These are phyloP conservation scores for Naganishia randhawae DNA, from an alignment of 768 basidiomycete genomes.

Conservation along the genomic window DNA sequence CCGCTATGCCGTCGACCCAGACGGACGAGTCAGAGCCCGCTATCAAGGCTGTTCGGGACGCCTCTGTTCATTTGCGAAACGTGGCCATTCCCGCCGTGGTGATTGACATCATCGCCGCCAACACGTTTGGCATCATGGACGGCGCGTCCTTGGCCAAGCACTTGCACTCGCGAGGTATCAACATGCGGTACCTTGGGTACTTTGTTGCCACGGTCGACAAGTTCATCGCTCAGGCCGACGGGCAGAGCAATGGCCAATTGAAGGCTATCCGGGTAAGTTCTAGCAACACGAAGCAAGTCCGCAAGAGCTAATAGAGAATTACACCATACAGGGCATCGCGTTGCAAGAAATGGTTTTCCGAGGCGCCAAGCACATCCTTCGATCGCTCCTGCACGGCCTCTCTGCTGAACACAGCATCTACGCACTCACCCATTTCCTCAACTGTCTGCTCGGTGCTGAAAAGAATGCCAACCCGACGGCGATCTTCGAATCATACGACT, in stretches of 20 bases:
- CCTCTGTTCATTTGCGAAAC: constrained; percentile 51
- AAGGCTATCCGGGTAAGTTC: constrained; percentile 41
- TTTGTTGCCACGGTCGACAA: constrained; percentile 46
- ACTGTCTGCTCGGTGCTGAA: constrained; percentile 53
- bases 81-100: constrained; percentile 50
- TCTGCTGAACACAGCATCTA: constrained; percentile 45
- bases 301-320: neutral
- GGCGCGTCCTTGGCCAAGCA: constrained; percentile 49
- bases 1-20: constrained; percentile 36
- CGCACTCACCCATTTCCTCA: constrained; percentile 54
- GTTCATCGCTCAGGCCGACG: constrained; percentile 40
- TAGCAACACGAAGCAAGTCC: too few species aligned
- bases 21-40: constrained; percentile 51
- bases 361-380: constrained; percentile 52
- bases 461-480: constrained; percentile 47
- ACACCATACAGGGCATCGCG: constrained; percentile 39
- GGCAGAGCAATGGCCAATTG: constrained; percentile 38
- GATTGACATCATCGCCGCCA: constrained; percentile 47
- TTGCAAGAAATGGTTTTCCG: constrained; percentile 54
- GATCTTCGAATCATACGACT: constrained; percentile 43
- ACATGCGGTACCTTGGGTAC: constrained; percentile 55
- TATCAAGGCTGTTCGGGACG: constrained; percentile 53
- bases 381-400: constrained; percentile 45
- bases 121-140: constrained; percentile 49
- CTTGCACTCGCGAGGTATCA: constrained; percentile 54